phyloP scores from a whole-genome alignment of 176 grass and related monocot genomes.

The Avena sativa region DNA sequence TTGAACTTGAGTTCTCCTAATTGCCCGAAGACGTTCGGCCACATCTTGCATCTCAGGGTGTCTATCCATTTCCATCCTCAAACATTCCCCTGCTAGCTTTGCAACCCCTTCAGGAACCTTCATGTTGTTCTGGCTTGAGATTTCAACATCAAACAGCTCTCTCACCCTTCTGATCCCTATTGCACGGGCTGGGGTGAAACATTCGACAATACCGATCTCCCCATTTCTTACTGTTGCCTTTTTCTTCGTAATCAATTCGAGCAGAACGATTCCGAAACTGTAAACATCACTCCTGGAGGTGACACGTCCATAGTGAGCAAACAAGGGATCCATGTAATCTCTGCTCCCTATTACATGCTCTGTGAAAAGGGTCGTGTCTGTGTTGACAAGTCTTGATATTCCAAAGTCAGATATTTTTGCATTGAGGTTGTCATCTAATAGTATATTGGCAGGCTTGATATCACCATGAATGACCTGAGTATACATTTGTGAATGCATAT shows the following conservation, averaged over 20 bases:
- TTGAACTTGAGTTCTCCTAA: neutral
- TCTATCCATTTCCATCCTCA: neutral
- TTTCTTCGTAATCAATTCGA: conserved; percentile 31
- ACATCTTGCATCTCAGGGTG: neutral
- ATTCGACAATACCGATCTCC: neutral
- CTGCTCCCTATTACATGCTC: conserved; percentile 11
- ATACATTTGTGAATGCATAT: conserved; percentile 42
- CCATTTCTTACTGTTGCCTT: neutral
- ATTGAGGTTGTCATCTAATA: neutral
- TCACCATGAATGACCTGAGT: conserved; percentile 38
- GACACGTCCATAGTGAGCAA: neutral
- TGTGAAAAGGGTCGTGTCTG: neutral
- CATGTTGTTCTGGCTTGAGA: neutral
- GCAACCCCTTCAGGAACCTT: neutral
- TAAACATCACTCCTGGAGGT: conserved; percentile 39
- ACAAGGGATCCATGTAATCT: conserved; percentile 42
- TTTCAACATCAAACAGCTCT: conserved; percentile 14
- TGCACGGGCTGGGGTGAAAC: neutral
- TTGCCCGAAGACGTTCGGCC: neutral
- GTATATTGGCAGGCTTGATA: conserved; percentile 40
- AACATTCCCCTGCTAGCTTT: conserved; percentile 16
- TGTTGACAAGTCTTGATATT: conserved; percentile 28
- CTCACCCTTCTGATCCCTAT: neutral
- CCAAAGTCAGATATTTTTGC: conserved; percentile 33
- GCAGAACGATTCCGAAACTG: conserved; percentile 26